These are phyloP conservation scores for Eremothecium coryli DNA, from an alignment of 1,139 yeast species.

Conservation along the genomic window DNA sequence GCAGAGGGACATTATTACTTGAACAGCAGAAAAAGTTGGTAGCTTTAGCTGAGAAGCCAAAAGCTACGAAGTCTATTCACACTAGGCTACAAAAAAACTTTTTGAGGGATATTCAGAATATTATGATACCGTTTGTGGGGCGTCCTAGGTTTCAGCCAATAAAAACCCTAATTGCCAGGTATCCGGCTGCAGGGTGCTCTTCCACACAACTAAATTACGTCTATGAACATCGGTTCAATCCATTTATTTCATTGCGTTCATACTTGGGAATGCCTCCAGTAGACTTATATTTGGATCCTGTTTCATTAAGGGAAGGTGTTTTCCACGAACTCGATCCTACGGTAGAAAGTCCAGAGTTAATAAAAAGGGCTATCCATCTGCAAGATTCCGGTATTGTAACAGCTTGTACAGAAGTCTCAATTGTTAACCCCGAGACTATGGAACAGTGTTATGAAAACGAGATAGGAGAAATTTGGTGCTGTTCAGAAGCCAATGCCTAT, in stretches of 20 bases:
- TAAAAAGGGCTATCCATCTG: constrained; percentile 39
- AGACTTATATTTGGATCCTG: constrained; percentile 77
- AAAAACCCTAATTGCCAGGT: constrained; percentile 51
- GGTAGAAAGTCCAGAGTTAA: constrained; percentile 48
- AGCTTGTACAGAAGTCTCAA: constrained; percentile 85
- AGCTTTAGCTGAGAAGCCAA: constrained; percentile 8
- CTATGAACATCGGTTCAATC: constrained; percentile 72
- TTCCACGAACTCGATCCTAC: constrained; percentile 71
- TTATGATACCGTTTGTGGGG: constrained; percentile 74
- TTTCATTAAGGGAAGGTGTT: constrained; percentile 81
- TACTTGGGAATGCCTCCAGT: constrained; percentile 86
- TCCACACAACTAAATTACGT: constrained; percentile 67
- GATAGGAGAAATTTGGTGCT: constrained; percentile 95
- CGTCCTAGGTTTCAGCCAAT: constrained; percentile 62
- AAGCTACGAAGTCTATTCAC: constrained; percentile 10
- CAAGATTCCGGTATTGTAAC: constrained; percentile 97
- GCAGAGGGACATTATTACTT: constrained; percentile 40
- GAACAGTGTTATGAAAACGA: constrained; percentile 82
- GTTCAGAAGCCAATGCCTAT: constrained; percentile 71
- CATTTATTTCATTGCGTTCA: constrained; percentile 68
- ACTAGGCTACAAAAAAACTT: constrained; percentile 30
- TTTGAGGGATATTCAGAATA: constrained; percentile 59
- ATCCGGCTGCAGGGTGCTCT: constrained; percentile 57
- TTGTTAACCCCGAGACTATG: constrained; percentile 88
- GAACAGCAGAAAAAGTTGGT: constrained; percentile 7